Base-by-base conservation (phyloP, 1,139 yeast species). In the Blastobotrys aristatus region DNA sequence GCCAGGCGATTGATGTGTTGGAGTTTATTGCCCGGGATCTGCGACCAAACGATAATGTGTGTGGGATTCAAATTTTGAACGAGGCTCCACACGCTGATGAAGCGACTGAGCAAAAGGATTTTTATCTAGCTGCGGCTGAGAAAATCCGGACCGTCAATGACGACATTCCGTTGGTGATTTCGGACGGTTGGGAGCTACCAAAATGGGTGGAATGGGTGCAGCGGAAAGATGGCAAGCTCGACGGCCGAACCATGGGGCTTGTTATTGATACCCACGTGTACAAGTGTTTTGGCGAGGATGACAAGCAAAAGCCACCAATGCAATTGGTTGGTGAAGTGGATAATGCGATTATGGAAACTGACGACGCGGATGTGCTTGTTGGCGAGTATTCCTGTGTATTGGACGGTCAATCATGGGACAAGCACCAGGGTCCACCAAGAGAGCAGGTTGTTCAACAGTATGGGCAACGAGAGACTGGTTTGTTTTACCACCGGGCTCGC, bases 131-230 rank as follows among this genome's bases (percentile, higher is more conserved):
- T 17, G 95, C 95, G 0, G 68, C 81, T 35, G 71, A 73, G 37
- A 74, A 75, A 48, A 81, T 90, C 40, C 73, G 94, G 37, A 64
- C 68, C 22, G 70, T 71, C 10, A 84, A 87, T 59, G 48, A 63
- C 0, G 68, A 68, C 3, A 66, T 88, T 26, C 96, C 96, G 0
- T 71, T 92, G 7, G 69, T 85, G 16, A 84, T 92, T 44, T 86
- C 96, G 1, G 97, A 92, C 63, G 96, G 96, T 2, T 92, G 97
- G 97, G 83, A 89, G 81, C 76, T 94, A 3, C 77, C 77, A 52
- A 86, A 79, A 60, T 87, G 92, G 89, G 82, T 76, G 17, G 72
- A 80, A 48, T 86, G 87, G 82, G 67, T 87, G 4, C 73, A 72
- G 51, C 70, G 71, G 32, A 65, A 67, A 30, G 59, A 64, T 4